Evolutionary conservation across 192 early-diverging fungal species (phyloP).

Genomic region (Physocladia obscura): DNA sequence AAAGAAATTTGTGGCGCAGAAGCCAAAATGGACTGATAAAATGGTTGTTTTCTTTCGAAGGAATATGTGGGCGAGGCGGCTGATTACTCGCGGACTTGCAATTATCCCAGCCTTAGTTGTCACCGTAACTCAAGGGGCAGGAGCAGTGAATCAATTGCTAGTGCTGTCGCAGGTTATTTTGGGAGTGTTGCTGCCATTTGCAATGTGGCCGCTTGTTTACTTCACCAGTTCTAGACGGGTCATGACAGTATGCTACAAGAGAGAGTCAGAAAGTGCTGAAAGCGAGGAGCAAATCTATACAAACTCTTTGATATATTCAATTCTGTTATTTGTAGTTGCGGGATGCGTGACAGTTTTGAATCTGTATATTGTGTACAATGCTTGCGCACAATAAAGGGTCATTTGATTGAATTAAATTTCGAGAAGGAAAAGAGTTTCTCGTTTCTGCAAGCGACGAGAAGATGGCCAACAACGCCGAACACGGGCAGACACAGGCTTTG

Average conservation of each 20-base stretch:
- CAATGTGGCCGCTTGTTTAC: conserved; percentile 64
- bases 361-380: too few relatives aligned
- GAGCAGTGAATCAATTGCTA: conserved; percentile 54
- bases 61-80: conserved; percentile 54
- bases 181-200: conserved; percentile 72
- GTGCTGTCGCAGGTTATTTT: conserved; percentile 66
- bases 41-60: conserved; percentile 25
- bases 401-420: too few relatives aligned
- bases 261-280: background rate
- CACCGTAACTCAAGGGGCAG: conserved; percentile 51
- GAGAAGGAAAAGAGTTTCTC: too few relatives aligned
- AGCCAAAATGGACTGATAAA: background rate
- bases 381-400: too few relatives aligned
- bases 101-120: conserved; percentile 68
- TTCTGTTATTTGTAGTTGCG: background rate
- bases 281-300: background rate
- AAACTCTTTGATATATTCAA: background rate
- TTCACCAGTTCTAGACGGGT: conserved; percentile 55
- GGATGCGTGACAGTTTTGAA: background rate
- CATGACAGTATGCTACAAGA: conserved; percentile 40
- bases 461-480: too few relatives aligned
- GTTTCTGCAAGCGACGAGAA: too few relatives aligned
- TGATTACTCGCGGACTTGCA: conserved; percentile 62
- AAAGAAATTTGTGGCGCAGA: conserved; percentile 29
- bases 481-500: too few relatives aligned